These are phyloP conservation scores for Blastomyces emzantsi DNA, from an alignment of 2,329 filamentous ascomycete genomes.

Conservation along the genomic window DNA sequence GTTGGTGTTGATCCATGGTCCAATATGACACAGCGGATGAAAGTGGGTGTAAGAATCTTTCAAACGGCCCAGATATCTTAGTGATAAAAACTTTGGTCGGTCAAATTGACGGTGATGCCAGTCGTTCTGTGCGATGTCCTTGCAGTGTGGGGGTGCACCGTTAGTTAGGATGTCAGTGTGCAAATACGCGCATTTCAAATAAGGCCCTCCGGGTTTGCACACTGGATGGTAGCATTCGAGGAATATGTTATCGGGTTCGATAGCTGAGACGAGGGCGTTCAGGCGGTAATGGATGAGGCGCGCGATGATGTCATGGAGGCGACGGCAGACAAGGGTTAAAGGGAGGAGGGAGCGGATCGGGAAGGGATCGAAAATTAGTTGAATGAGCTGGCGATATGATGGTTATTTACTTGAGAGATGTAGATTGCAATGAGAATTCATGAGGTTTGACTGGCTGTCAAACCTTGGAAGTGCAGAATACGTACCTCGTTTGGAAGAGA, in stretches of 20 bases:
- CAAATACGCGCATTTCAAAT: conserved; percentile 58
- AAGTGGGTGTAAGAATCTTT: not conserved
- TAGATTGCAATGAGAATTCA: not conserved
- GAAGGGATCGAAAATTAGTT: conserved; percentile 2
- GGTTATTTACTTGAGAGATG: not conserved
- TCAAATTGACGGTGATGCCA: not conserved
- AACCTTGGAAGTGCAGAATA: not conserved
- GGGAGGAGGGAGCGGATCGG: conserved; percentile 45
- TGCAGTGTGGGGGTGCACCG: conserved; percentile 14
- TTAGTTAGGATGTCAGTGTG: conserved; percentile 53
- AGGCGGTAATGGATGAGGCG: conserved; percentile 58
- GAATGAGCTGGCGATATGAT: conserved; percentile 1
- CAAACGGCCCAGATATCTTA: not conserved
- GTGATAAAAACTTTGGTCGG: not conserved
- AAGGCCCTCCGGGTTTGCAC: conserved; percentile 58
- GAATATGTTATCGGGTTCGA: conserved; percentile 57
- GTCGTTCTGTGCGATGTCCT: not conserved
- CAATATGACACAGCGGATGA: not conserved
- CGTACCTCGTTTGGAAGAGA: conserved; percentile 9
- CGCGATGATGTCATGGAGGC: conserved; percentile 54
- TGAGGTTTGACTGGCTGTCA: not conserved
- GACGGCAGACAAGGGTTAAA: conserved; percentile 51
- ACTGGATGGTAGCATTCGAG: conserved; percentile 71
- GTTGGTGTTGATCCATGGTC: conserved; percentile 4
- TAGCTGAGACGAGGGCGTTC: conserved; percentile 44